Base-by-base conservation (phyloP, 176 grass and related monocot genomes). In the Zoysia japonica region DNA sequence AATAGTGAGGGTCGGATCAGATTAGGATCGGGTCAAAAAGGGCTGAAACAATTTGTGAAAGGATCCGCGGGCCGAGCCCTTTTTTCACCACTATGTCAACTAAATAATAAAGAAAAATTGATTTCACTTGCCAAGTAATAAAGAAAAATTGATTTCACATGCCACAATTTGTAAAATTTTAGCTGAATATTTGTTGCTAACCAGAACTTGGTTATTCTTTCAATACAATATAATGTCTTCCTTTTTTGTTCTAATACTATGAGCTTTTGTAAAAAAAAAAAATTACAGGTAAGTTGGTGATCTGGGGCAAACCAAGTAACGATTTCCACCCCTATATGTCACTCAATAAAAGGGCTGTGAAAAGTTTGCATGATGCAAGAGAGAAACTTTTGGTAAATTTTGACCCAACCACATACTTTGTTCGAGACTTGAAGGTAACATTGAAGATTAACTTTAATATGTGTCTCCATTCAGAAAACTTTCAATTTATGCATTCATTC, bases 341-440 rank as follows among this genome's bases (percentile, higher is more conserved):
- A 16, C 84, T 98, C 47, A 76, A 54, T 48, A 68, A 60, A 75
- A 86, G 74, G 39, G 60, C 46, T 65, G 85, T 67, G 61, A 78
- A 80, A 87, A 91, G 71, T 75, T 82, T 87, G 67, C 84, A 91
- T 66, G 88, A 87, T 60, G 78, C 83, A 14, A 98, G 87, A 86
- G 90, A 98, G 2, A 90, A 92, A 42, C 65, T 98, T 71, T 75
- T 98, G 88, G 81, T 98, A 53, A 92, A 90, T 79, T 98, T 98
- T 11, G 87, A 98, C 68, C 95, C 95, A 60, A 81, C 81, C 2
- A 47, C 36, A 68, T 93, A 72, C 76, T 94, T 98, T 61, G 50
- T 94, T 75, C 82, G 19, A 51, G 92, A 98, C 83, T 67, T 98
- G 55, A 88, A 93, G 92, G 95, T 94, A 78, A 74, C 62, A 41